Evolutionary conservation across 306 rosid species (phyloP).

Genomic region (Cyamopsis tetragonoloba): DNA sequence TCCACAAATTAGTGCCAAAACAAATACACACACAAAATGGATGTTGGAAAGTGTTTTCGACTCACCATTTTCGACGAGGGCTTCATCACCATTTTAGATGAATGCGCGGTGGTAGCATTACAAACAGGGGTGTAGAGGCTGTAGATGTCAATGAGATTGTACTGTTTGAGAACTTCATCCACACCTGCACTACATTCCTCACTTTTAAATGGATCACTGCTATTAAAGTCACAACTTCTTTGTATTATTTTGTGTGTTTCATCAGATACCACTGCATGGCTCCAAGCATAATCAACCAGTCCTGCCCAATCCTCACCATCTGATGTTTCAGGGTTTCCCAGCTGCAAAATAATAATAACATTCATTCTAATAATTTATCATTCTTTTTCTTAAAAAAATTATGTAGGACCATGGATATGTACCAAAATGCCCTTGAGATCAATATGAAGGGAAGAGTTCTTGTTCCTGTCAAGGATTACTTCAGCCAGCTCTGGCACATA

Average conservation of each 20-base stretch:
- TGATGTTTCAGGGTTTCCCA: slow-evolving; percentile 92
- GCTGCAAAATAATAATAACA: no score
- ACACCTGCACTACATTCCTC: slow-evolving; percentile 46
- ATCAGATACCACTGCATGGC: slow-evolving; percentile 88
- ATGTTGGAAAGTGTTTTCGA: no score
- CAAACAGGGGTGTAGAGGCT: slow-evolving; percentile 85
- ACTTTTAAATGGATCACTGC: slow-evolving; percentile 63
- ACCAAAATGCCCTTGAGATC: slow-evolving; percentile 85
- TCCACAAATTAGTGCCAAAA: neutral
- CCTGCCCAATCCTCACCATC: slow-evolving; percentile 87
- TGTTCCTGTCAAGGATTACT: slow-evolving; percentile 64
- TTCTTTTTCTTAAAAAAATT: no score
- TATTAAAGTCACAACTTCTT: slow-evolving; percentile 65
- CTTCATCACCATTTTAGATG: slow-evolving; percentile 35
- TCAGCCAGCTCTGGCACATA: slow-evolving; percentile 94
- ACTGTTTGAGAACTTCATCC: slow-evolving; percentile 57
- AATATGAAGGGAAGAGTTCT: slow-evolving; percentile 53
- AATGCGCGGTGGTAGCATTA: slow-evolving; percentile 44
- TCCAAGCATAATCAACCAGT: slow-evolving; percentile 92
- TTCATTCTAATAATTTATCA: no score
- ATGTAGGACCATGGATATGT: slow-evolving; percentile 24
- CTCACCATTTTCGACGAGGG: slow-evolving; percentile 52
- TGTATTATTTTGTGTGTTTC: slow-evolving; percentile 62
- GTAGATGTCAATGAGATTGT: slow-evolving; percentile 67
- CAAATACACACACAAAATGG: no score